Evolutionary conservation across 2,329 filamentous ascomycete species (phyloP).

Genomic region (Arthrocladium fulminans): DNA sequence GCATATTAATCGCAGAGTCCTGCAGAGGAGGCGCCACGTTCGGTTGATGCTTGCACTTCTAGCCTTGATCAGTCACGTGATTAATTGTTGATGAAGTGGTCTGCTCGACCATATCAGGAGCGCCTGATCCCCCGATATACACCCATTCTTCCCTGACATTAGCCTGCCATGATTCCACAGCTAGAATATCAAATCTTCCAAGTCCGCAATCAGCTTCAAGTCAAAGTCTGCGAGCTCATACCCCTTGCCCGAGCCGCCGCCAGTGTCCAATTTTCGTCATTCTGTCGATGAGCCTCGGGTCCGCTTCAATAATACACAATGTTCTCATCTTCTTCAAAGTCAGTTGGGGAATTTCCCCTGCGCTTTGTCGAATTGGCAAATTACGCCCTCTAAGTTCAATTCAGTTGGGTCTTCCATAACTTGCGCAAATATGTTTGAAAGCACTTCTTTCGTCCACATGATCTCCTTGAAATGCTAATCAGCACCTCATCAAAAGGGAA

Average conservation of each 20-base stretch:
- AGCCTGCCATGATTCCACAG: slow-evolving; percentile 27
- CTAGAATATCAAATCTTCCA: slow-evolving; percentile 30
- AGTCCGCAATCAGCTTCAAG: slow-evolving; percentile 28
- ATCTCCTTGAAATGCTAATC: slow-evolving; percentile 5
- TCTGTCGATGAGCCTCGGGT: slow-evolving; percentile 24
- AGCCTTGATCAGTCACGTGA: too few relatives aligned
- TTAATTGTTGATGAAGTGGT: too few relatives aligned
- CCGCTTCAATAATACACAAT: slow-evolving; percentile 27
- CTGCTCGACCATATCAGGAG: neutral
- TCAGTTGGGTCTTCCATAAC: slow-evolving; percentile 15
- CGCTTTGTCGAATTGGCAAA: slow-evolving; percentile 28
- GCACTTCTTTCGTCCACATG: slow-evolving; percentile 15
- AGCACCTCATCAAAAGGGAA: neutral
- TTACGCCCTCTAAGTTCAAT: slow-evolving; percentile 24
- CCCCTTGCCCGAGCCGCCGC: slow-evolving; percentile 26
- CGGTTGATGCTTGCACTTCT: too few relatives aligned
- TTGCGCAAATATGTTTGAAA: slow-evolving; percentile 19
- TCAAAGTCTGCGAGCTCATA: slow-evolving; percentile 28
- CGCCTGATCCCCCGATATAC: slow-evolving; percentile 23
- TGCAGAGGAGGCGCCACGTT: too few relatives aligned
- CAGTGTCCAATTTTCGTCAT: slow-evolving; percentile 31
- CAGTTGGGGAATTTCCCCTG: slow-evolving; percentile 21
- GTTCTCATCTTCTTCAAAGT: slow-evolving; percentile 21
- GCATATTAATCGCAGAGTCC: too few relatives aligned
- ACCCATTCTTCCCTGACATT: slow-evolving; percentile 25